These are phyloP conservation scores for Aspergillus glaucus DNA, from an alignment of 2,329 filamentous ascomycete species.

Conservation along the genomic window DNA sequence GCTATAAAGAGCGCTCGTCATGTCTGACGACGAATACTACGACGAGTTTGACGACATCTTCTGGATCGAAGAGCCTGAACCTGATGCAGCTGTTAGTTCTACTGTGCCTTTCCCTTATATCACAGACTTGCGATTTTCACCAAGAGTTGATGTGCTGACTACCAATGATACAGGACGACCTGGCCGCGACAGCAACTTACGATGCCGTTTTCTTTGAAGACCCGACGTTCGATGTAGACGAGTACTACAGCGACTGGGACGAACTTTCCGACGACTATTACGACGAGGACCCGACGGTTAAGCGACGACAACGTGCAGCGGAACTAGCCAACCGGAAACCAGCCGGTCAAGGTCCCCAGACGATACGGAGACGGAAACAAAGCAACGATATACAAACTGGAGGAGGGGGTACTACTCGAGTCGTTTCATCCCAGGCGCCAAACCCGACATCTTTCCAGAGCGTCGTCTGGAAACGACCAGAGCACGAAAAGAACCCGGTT, in stretches of 20 bases:
- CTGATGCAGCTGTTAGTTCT: constrained; percentile 28
- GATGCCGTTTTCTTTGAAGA: constrained; percentile 37
- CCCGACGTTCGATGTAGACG: constrained; percentile 32
- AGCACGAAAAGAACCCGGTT: constrained; percentile 17
- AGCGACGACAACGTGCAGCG: constrained; percentile 14
- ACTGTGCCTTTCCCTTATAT: not conserved
- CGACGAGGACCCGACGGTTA: constrained; percentile 36
- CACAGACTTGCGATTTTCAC: not conserved
- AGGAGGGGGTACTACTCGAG: not conserved
- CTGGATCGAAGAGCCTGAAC: constrained; percentile 30
- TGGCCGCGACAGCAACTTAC: constrained; percentile 36
- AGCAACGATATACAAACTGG: constrained; percentile 4
- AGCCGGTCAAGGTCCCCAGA: constrained; percentile 6
- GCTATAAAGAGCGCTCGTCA: constrained; percentile 5
- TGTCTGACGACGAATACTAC: constrained; percentile 36
- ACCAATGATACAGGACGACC: constrained; percentile 31
- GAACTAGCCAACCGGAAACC: constrained; percentile 7
- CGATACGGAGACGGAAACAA: constrained; percentile 8
- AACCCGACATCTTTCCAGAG: constrained; percentile 31
- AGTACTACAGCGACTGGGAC: constrained; percentile 41
- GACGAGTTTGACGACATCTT: constrained; percentile 31
- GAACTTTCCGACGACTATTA: constrained; percentile 42
- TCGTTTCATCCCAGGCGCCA: not conserved
- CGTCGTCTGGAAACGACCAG: constrained; percentile 34
- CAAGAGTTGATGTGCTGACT: not conserved